These are phyloP conservation scores for Allium sativum DNA, from an alignment of 106 monocot genomes.

Conservation along the genomic window DNA sequence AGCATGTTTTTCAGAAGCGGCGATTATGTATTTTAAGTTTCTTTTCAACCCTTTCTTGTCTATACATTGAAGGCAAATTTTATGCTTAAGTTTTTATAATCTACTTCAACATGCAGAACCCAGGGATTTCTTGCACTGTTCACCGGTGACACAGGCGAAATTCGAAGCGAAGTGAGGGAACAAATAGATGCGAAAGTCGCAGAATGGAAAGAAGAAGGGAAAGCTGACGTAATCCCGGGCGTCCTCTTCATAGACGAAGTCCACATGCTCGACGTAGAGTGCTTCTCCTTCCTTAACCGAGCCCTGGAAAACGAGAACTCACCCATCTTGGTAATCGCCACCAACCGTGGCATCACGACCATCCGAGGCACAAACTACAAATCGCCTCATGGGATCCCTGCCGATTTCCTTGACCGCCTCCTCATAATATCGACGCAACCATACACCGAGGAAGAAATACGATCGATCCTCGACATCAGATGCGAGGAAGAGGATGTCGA, in stretches of 20 bases:
- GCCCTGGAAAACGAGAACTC: slow-evolving; percentile 88
- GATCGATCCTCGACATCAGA: slow-evolving; percentile 76
- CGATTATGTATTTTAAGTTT: no score
- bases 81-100: background rate
- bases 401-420: slow-evolving; percentile 86
- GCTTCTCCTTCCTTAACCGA: slow-evolving; percentile 93
- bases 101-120: slow-evolving; percentile 33
- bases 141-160: slow-evolving; percentile 95
- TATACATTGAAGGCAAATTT: background rate
- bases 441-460: slow-evolving; percentile 70
- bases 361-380: slow-evolving; percentile 85
- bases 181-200: slow-evolving; percentile 90
- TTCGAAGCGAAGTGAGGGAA: slow-evolving; percentile 83
- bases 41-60: no score
- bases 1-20: no score
- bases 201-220: slow-evolving; percentile 95
- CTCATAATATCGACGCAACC: slow-evolving; percentile 85
- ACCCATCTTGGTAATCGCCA: slow-evolving; percentile 80
- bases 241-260: slow-evolving; percentile 98
- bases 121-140: slow-evolving; percentile 96
- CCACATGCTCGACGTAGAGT: slow-evolving; percentile 98
- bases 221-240: slow-evolving; percentile 85
- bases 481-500: slow-evolving; percentile 90
- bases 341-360: slow-evolving; percentile 79
- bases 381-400: slow-evolving; percentile 87